phyloP scores from a whole-genome alignment of 1,284 basidiomycete species.

The Rugosomyces carneus region DNA sequence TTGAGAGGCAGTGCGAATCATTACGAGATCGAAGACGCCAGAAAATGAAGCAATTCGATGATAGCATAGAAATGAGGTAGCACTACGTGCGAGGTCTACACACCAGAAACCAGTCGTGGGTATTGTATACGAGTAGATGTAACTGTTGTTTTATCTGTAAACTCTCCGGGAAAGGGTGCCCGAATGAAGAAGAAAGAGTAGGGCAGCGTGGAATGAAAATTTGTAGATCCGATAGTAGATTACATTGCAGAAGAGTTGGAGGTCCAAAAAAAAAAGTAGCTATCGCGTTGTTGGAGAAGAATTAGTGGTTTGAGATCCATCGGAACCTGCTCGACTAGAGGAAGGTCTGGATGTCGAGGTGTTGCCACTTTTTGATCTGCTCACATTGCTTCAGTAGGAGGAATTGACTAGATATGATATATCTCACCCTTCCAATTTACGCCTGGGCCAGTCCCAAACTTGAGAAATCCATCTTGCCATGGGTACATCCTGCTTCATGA shows the following conservation, averaged over 20 bases:
- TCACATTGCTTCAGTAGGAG: not conserved
- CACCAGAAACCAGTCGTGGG: slow-evolving; percentile 14
- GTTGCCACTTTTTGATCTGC: slow-evolving; percentile 23
- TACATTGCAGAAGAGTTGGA: not conserved
- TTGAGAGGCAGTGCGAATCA: not conserved
- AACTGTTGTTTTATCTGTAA: slow-evolving; percentile 4
- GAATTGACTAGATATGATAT: slow-evolving; percentile 5
- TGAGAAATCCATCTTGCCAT: slow-evolving; percentile 89
- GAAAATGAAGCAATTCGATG: not conserved
- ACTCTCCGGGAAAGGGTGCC: slow-evolving; percentile 2
- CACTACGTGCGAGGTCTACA: slow-evolving; percentile 14
- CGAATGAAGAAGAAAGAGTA: slow-evolving; percentile 4
- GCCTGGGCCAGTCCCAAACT: slow-evolving; percentile 80
- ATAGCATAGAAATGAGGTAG: slow-evolving; percentile 5
- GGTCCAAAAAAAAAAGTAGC: not conserved
- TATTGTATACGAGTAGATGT: slow-evolving; percentile 12
- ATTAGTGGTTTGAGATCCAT: slow-evolving; percentile 7
- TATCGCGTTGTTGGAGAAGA: slow-evolving; percentile 7
- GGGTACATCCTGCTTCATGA: slow-evolving; percentile 79
- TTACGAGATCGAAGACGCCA: not conserved
- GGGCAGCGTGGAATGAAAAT: slow-evolving; percentile 1
- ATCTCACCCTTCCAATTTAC: slow-evolving; percentile 38
- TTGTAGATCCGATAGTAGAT: slow-evolving; percentile 10
- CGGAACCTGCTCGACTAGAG: slow-evolving; percentile 17
- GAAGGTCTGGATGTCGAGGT: slow-evolving; percentile 21